phyloP scores from a whole-genome alignment of 345 rosid genomes.

The Lagerstroemia speciosa region DNA sequence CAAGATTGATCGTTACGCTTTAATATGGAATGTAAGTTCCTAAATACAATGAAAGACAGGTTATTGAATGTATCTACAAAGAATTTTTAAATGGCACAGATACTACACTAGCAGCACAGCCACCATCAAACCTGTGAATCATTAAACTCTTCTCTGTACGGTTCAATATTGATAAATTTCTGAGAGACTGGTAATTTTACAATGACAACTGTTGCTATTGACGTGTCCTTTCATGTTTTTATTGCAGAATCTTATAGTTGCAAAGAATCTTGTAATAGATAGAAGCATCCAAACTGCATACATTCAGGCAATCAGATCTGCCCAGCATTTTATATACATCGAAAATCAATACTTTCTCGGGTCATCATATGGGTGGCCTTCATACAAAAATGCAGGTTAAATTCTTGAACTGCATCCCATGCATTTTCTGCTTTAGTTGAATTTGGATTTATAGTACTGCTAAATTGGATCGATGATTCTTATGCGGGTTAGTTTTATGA shows the following conservation, averaged over 20 bases:
- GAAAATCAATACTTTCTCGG: slow-evolving; percentile 98
- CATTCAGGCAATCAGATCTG: slow-evolving; percentile 95
- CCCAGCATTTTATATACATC: slow-evolving; percentile 87
- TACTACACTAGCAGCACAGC: neutral
- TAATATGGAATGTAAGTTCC: neutral
- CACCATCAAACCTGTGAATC: neutral
- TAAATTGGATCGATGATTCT: no score
- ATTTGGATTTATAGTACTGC: no score
- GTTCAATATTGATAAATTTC: neutral
- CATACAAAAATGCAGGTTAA: slow-evolving; percentile 75
- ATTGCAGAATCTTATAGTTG: slow-evolving; percentile 62
- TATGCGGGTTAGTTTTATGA: slow-evolving; percentile 2
- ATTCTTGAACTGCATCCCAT: neutral
- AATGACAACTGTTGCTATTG: neutral
- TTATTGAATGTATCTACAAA: no score
- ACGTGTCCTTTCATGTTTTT: neutral
- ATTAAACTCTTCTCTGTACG: neutral
- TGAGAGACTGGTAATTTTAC: neutral
- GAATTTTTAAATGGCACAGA: no score
- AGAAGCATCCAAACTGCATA: slow-evolving; percentile 94
- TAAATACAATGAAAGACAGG: neutral
- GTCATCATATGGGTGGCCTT: slow-evolving; percentile 96
- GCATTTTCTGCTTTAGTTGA: no score
- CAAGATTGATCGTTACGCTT: neutral
- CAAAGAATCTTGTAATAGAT: slow-evolving; percentile 69